Base-by-base conservation (phyloP, 441 rosid species). In the Corymbia calophylla region DNA sequence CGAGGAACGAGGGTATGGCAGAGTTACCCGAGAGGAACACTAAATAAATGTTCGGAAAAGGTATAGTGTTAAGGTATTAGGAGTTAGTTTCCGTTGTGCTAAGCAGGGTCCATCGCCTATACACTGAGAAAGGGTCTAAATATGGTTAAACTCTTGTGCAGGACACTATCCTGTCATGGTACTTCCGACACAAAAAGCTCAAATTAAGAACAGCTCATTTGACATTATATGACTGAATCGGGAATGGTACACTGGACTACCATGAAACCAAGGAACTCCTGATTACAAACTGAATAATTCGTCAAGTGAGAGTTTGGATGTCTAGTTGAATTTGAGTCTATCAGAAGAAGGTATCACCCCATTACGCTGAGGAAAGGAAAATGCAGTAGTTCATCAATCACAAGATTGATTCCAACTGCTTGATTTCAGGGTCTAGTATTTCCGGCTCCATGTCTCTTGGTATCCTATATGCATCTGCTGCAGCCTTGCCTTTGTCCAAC, bases 381-480 rank as follows among this genome's bases (percentile, higher is more conserved):
- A 77, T n/a, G 25, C 51, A 23, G 84, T 23, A 77, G 84, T 64
- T 35, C 47, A 54, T 77, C 84, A 39, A 81, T 96, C 93, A 97
- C 11, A 97, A 88, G 55, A 96, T 91, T 11, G 96, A 97, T 90
- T 97, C 95, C 93, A 97, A 87, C 87, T 92, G 93, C 92, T 93
- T 92, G 58, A 97, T 90, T 91, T 97, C 96, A 12, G 97, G 94
- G 90, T 96, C 98, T n/a, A 88, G 86, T 32, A 89, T 87, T 56
- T 92, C 91, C 21, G 93, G 92, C 86, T 91, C 86, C 53, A 56
- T 68, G 31, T 91, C 96, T 88, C 91, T 94, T 7, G 95, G 94
- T 16, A 88, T 88, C 88, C 96, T 92, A 88, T 96, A 97, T 53
- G 97, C 97, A 91, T 97, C 97, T 5, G 96, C 98, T 86, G 97